Evolutionary conservation across 1,284 basidiomycete species (phyloP), one percentile per base, ranked within the genome.

Genomic region (Tilletia caries): DNA sequence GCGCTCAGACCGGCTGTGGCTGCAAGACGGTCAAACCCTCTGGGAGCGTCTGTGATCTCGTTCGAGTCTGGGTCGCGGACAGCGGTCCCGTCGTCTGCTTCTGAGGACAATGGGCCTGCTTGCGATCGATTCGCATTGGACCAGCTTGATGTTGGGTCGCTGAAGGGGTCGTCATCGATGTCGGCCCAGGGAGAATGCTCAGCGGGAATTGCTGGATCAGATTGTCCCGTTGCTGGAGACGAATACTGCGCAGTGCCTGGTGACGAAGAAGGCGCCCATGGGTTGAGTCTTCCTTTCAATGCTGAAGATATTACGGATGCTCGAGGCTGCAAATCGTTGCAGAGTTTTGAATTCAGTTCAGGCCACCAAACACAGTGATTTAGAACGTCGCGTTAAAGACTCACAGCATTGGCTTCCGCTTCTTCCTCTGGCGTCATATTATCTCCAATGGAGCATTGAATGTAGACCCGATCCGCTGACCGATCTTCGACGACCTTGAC

Each of bases 1-100:
- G 54, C 62, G 32, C 66, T 72, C 66, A 74, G 67, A 41, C 71
- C 71, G 18, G 73, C 73, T 4, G 71, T 72, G 10, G 70, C 48
- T 27, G 48, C 68, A 33, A 74, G 66, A 25, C 73, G 67, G 46
- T 74, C 73, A 50, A 74, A 74, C 12, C 73, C 73, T n/a, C 72
- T 66, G 27, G 71, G 66, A 25, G 54, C 54, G 32, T 25, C 48
- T 8, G 20, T 3, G 13, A 18, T 8, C 48, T 50, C 48, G 2
- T 41, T 41, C 10, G 37, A 41, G 37, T 41, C 37, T 41, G 37
- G 48, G 20, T 50, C 20, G 48, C 18, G 48, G 48, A n/a, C n/a
- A n/a, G n/a, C n/a, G n/a, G n/a, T n/a, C n/a, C n/a, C 41, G 33
- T 50, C 20, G 50, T 33, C 12, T 4, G n/a, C 23, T 13, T 29